Evolutionary conservation across 2,329 filamentous ascomycete genomes (phyloP).

Genomic region (Rutstroemia sp.): DNA sequence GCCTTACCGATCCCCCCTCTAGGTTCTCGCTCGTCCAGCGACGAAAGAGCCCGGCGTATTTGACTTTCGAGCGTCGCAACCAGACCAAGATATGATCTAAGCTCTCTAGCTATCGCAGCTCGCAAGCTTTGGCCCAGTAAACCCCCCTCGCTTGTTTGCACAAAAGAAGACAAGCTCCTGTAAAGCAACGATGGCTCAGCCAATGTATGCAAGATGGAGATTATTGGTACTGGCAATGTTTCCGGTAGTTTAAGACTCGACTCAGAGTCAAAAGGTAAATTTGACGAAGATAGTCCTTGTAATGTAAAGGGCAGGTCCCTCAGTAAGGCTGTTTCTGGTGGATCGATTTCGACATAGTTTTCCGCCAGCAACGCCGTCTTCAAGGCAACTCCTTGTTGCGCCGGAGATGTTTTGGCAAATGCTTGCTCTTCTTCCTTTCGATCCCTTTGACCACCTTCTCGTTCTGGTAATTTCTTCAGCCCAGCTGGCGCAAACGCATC

Average conservation of each 20-base stretch:
- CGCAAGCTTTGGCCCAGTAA: slow-evolving; percentile 88
- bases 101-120: slow-evolving; percentile 75
- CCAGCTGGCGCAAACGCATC: slow-evolving; percentile 50
- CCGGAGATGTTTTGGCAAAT: slow-evolving; percentile 21
- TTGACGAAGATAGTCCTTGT: slow-evolving; percentile 83
- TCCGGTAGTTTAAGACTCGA: slow-evolving; percentile 68
- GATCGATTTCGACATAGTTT: slow-evolving; percentile 49
- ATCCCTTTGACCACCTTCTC: slow-evolving; percentile 27
- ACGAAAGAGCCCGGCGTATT: slow-evolving; percentile 72
- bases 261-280: slow-evolving; percentile 66
- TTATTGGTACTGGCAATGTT: slow-evolving; percentile 72
- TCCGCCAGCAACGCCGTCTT: slow-evolving; percentile 51
- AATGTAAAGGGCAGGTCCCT: slow-evolving; percentile 87
- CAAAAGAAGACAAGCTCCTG: slow-evolving; percentile 69
- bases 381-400: slow-evolving; percentile 24
- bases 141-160: slow-evolving; percentile 72
- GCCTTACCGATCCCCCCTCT: slow-evolving; percentile 71
- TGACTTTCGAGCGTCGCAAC: slow-evolving; percentile 91
- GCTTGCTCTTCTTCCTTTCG: slow-evolving; percentile 27
- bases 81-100: slow-evolving; percentile 82
- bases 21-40: slow-evolving; percentile 61
- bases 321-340: slow-evolving; percentile 58
- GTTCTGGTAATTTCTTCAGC: slow-evolving; percentile 29
- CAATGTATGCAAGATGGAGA: slow-evolving; percentile 80
- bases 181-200: slow-evolving; percentile 95